Base-by-base conservation (phyloP, 768 basidiomycete species). In the Lentinus brumalis region DNA sequence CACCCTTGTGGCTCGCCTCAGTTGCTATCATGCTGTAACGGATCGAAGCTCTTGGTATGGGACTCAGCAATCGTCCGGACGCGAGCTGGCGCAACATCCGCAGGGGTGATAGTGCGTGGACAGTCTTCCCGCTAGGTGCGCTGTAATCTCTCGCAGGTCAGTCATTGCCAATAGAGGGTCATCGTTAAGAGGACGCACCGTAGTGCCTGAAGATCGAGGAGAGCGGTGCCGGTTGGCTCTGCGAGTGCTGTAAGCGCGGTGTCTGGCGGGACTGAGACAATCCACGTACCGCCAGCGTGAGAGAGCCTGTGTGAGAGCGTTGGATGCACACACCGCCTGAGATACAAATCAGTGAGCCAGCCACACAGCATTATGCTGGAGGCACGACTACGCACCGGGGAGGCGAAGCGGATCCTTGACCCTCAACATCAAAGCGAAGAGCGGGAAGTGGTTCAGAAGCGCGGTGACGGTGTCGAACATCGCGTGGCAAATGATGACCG, bases 361-460 rank as follows among this genome's bases (percentile, higher is more conserved):
- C 35, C 51, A 9, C 16, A 6, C 16, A 18, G 51, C n/a, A 16
- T 31, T 35, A 38, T 26, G 21, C 21, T 26, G 21, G 21, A 30
- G 21, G 35, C 11, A 16, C 12, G 32, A 29, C 55, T 70, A 55
- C 67, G 2, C 57, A 90, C 95, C 92, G 59, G 96, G 94, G 8
- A 97, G 69, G 31, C 96, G 80, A 67, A 82, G 81, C 1, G 93
- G 87, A 69, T 96, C 93, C 72, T 98, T 97, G 8, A 86, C 65
- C 30, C 92, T 80, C 32, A 98, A 71, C 82, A 96, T 86, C 31
- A 98, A 72, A 0, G 89, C 89, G 71, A 98, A 98, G 3, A 98
- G 77, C 1, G 96, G 95, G 64, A 97, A 97, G 64, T 94, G 88
- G 63, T 97, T 96, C 80, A 98, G 84, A 64, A 94, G 87, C 0